phyloP scores from a whole-genome alignment of 176 grass and related monocot genomes.

The barley (Hordeum vulgare) region DNA sequence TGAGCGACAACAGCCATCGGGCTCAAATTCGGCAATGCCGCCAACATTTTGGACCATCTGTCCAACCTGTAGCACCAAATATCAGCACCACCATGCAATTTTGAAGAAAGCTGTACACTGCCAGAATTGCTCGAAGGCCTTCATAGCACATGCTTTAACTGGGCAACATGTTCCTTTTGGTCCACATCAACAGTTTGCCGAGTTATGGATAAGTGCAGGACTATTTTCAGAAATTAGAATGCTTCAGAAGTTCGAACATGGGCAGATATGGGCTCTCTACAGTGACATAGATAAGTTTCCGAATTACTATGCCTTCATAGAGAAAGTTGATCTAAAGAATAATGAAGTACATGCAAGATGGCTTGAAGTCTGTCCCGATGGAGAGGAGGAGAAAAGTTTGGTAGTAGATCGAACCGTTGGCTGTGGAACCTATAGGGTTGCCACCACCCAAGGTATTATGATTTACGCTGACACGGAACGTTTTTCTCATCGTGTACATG shows the following conservation, averaged over 20 bases:
- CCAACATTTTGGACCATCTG: conserved; percentile 87
- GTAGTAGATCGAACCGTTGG: conserved; percentile 25
- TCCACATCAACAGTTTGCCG: conserved; percentile 16
- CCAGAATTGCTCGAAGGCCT: conserved; percentile 80
- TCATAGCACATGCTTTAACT: conserved; percentile 54
- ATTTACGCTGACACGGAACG: conserved; percentile 14
- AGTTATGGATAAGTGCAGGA: conserved; percentile 25
- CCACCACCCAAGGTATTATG: background rate
- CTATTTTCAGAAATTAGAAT: conserved; percentile 41
- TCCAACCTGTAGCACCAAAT: conserved; percentile 54
- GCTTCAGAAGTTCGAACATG: conserved; percentile 36
- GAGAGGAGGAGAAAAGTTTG: conserved; percentile 44
- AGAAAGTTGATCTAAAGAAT: conserved; percentile 28
- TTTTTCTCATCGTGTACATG: conserved; percentile 58
- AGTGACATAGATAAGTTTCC: conserved; percentile 62
- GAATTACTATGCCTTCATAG: conserved; percentile 59
- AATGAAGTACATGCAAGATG: conserved; percentile 40
- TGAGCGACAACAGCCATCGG: background rate
- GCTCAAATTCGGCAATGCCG: conserved; percentile 1
- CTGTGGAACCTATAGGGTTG: conserved; percentile 48
- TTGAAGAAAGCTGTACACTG: conserved; percentile 63
- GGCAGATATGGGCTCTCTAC: conserved; percentile 78
- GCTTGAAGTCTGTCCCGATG: conserved; percentile 45
- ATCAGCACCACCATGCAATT: conserved; percentile 57
- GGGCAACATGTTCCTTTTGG: conserved; percentile 32